These are phyloP conservation scores for Diaporthe caulivora DNA, from an alignment of 2,329 filamentous ascomycete genomes.

Conservation along the genomic window DNA sequence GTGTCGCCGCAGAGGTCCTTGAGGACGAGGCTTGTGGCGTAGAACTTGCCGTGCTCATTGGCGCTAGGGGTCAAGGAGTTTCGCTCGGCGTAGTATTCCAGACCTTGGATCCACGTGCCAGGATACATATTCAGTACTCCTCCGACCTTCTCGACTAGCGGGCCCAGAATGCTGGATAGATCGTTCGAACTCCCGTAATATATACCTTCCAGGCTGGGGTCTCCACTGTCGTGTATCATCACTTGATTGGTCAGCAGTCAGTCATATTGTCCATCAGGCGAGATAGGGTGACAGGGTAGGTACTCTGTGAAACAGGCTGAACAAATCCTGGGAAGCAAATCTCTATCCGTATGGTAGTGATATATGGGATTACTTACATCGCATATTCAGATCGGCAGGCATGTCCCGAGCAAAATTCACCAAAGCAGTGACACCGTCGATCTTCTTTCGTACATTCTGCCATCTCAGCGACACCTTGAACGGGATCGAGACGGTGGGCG, in stretches of 20 bases:
- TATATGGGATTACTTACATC: slow-evolving; percentile 52
- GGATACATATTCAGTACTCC: slow-evolving; percentile 35
- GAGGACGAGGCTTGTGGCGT: slow-evolving; percentile 56
- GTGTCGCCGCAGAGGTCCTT: slow-evolving; percentile 51
- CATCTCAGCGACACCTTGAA: slow-evolving; percentile 48
- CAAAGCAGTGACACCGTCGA: slow-evolving; percentile 46
- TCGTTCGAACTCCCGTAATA: slow-evolving; percentile 45
- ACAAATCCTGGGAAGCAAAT: neutral
- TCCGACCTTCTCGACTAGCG: slow-evolving; percentile 24
- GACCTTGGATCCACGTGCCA: slow-evolving; percentile 48
- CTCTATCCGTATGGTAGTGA: neutral
- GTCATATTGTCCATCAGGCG: neutral
- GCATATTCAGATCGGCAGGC: slow-evolving; percentile 57
- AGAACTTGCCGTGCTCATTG: slow-evolving; percentile 56
- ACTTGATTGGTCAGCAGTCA: slow-evolving; percentile 40
- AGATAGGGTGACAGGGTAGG: neutral
- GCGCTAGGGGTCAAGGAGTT: slow-evolving; percentile 40
- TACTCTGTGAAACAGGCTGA: neutral
- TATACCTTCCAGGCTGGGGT: slow-evolving; percentile 48
- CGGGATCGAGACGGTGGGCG: slow-evolving; percentile 49
- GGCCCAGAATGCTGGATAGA: neutral
- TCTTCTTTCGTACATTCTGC: slow-evolving; percentile 45
- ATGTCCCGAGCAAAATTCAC: slow-evolving; percentile 49
- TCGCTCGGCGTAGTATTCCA: slow-evolving; percentile 48
- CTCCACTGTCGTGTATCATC: slow-evolving; percentile 54